Evolutionary conservation across 2,329 filamentous ascomycete genomes (phyloP).

Genomic region (Talaromyces islandicus): DNA sequence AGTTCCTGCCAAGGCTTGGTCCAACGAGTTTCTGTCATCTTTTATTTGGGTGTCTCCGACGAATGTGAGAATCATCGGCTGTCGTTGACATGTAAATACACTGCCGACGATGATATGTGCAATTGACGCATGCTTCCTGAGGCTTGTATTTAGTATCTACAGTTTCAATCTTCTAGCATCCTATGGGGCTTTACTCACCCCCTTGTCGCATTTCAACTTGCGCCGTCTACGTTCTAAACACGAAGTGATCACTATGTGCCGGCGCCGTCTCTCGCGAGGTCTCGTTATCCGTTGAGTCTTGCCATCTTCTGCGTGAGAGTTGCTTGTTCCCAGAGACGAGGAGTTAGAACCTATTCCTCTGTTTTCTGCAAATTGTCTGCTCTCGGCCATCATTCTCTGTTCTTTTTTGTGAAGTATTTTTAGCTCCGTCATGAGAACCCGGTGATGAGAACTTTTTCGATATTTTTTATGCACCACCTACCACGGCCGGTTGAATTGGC

Average conservation of each 20-base stretch:
- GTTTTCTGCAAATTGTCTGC: neutral
- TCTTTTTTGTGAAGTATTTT: neutral
- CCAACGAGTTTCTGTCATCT: neutral
- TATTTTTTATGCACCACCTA: neutral
- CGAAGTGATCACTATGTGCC: neutral
- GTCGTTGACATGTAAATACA: conserved; percentile 1
- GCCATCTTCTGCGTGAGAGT: neutral
- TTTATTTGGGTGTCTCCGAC: neutral
- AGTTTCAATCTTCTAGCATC: too few species aligned
- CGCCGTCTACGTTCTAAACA: conserved; percentile 1
- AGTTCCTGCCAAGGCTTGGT: neutral
- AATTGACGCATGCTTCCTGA: neutral
- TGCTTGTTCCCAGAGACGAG: neutral
- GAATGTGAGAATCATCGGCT: neutral
- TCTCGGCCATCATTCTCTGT: neutral
- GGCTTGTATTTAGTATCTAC: neutral
- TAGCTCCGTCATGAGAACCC: neutral
- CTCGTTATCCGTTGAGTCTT: neutral
- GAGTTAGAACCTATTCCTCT: neutral
- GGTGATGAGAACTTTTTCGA: neutral
- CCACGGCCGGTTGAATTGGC: neutral
- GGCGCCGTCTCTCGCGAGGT: neutral
- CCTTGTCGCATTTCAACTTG: conserved; percentile 1
- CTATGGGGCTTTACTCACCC: neutral
- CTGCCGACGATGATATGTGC: neutral